Evolutionary conservation across 2,329 filamentous ascomycete species (phyloP).

Genomic region (Cladosporium austrohemisphaericum): DNA sequence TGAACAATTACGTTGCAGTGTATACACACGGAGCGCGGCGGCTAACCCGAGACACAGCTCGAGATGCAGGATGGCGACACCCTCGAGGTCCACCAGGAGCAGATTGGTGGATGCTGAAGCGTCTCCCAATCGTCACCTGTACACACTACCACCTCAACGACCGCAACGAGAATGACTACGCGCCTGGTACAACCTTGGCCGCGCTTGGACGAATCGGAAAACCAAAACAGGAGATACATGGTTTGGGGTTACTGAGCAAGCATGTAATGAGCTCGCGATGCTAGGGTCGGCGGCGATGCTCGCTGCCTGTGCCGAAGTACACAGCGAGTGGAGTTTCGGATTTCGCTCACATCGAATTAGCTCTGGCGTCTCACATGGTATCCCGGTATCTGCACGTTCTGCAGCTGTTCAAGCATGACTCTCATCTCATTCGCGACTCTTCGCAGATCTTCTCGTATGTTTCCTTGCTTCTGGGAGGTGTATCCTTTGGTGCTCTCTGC

Average conservation of each 20-base stretch:
- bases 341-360: constrained; percentile 7
- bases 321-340: background rate
- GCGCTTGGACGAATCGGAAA: constrained; percentile 2
- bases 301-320: background rate
- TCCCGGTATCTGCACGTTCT: background rate
- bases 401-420: background rate
- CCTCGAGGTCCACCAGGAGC: constrained; percentile 95
- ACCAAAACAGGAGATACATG: background rate
- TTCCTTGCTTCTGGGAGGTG: too few species aligned
- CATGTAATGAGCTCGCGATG: background rate
- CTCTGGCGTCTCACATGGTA: constrained; percentile 11
- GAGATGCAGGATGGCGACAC: constrained; percentile 97
- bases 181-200: background rate
- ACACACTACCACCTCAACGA: constrained; percentile 1
- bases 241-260: background rate
- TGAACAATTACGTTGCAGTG: background rate
- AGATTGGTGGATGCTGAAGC: constrained; percentile 67
- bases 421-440: too few species aligned
- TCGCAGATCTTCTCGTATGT: background rate
- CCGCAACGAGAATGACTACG: constrained; percentile 9
- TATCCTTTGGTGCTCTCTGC: too few species aligned
- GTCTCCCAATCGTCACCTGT: background rate
- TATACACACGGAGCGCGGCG: background rate
- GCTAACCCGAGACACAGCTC: constrained; percentile 55
- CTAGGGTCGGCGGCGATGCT: background rate